phyloP scores from a whole-genome alignment of 2,329 filamentous ascomycete species.

The Penicillium verrucosum region DNA sequence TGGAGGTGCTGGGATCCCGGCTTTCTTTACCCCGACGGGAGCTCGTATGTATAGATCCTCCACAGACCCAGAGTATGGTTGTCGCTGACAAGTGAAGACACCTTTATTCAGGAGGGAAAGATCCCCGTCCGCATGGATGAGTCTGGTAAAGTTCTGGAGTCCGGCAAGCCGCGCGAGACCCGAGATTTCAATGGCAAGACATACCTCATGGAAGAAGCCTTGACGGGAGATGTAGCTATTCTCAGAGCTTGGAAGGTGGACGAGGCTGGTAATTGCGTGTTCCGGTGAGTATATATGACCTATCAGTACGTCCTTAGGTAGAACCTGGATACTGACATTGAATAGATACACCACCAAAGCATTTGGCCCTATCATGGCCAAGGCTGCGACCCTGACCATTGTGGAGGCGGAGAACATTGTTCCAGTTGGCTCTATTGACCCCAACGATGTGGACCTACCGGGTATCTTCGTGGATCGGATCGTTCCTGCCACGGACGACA shows the following conservation, averaged over 20 bases:
- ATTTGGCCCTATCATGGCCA: slow-evolving; percentile 74
- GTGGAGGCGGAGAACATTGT: slow-evolving; percentile 86
- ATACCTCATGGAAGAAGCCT: slow-evolving; percentile 74
- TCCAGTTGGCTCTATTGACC: slow-evolving; percentile 66
- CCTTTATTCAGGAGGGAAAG: slow-evolving; percentile 39
- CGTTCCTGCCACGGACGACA: slow-evolving; percentile 67
- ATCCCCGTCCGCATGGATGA: slow-evolving; percentile 74
- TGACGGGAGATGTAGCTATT: slow-evolving; percentile 74
- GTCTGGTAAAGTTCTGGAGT: slow-evolving; percentile 73
- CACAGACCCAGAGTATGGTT: not conserved
- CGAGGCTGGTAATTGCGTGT: slow-evolving; percentile 73
- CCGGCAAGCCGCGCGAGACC: slow-evolving; percentile 65
- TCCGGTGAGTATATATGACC: slow-evolving; percentile 51
- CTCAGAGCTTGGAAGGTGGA: slow-evolving; percentile 74
- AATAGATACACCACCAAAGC: slow-evolving; percentile 66
- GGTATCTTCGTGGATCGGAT: slow-evolving; percentile 82
- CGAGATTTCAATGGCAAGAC: slow-evolving; percentile 69
- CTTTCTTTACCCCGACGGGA: slow-evolving; percentile 76
- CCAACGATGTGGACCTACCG: slow-evolving; percentile 72
- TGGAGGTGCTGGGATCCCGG: slow-evolving; percentile 72
- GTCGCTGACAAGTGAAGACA: slow-evolving; percentile 24
- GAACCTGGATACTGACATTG: not conserved
- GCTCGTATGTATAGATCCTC: slow-evolving; percentile 49
- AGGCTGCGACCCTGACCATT: slow-evolving; percentile 73
- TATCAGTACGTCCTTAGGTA: no score